A percentile compares a stretch with the other conserved stretches of the same genome.
phyloP scores from a whole-genome alignment of 768 basidiomycete species.

The Collybia mongolica region DNA sequence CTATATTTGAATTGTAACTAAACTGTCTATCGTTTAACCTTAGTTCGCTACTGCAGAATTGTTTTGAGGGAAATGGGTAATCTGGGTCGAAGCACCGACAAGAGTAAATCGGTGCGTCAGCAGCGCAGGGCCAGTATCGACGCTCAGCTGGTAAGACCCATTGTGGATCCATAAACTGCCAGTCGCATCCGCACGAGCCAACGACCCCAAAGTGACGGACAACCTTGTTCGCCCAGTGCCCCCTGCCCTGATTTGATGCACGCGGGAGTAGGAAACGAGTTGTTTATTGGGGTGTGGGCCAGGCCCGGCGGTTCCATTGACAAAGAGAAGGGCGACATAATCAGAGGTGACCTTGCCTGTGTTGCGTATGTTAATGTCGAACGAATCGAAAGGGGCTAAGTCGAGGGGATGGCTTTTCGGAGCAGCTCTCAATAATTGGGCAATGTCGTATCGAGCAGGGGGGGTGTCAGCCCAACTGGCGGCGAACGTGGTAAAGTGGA shows the following conservation, averaged over 20 bases:
- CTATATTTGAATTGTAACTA: no score
- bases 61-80: conserved; percentile 40
- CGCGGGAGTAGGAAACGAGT: conserved; percentile 47
- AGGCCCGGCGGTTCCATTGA: conserved; percentile 46
- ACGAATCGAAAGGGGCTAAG: conserved; percentile 45
- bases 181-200: conserved; percentile 46
- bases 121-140: conserved; percentile 39
- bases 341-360: conserved; percentile 50
- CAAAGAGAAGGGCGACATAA: conserved; percentile 54
- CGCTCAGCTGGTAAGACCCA: conserved; percentile 39
- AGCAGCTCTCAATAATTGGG: conserved; percentile 29
- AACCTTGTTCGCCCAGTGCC: conserved; percentile 27
- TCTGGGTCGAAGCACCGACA: conserved; percentile 37
- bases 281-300: conserved; percentile 51
- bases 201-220: conserved; percentile 43
- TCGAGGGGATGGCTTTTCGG: conserved; percentile 29
- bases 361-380: conserved; percentile 48
- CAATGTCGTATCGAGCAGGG: conserved; percentile 36
- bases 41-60: not conserved
- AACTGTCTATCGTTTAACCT: no score
- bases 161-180: conserved; percentile 46
- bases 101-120: conserved; percentile 41
- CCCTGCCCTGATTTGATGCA: conserved; percentile 26
- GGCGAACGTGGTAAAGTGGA: conserved; percentile 53
- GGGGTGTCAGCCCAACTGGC: conserved; percentile 37